Conservation (phyloP, 352 stramenopile species). For the Phytophthora pisi region DNA sequence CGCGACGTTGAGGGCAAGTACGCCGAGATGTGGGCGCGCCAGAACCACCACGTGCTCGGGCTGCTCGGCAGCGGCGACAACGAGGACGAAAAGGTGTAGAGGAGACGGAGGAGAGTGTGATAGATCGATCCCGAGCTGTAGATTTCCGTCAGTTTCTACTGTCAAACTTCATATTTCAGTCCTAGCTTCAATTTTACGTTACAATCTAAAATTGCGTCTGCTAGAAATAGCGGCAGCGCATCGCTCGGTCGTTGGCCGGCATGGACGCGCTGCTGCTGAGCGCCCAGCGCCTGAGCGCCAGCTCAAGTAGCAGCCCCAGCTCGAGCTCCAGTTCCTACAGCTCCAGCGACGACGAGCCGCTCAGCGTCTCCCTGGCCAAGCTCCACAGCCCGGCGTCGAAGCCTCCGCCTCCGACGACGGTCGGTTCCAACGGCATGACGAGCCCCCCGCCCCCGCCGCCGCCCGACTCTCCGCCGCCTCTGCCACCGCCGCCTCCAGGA, state of each 20-base stretch:
- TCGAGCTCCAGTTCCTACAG: slow-evolving; percentile 37
- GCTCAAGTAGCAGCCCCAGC: slow-evolving; percentile 27
- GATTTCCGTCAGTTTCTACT: not conserved
- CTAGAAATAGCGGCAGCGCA: slow-evolving; percentile 8
- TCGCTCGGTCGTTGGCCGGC: not conserved
- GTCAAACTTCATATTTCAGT: not conserved
- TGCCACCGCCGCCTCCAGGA: slow-evolving; percentile 39
- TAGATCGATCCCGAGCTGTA: slow-evolving; percentile 15
- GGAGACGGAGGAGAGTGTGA: slow-evolving; percentile 6
- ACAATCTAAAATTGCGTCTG: slow-evolving; percentile 13
- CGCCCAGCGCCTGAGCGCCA: slow-evolving; percentile 34
- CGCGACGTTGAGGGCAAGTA: slow-evolving; percentile 69
- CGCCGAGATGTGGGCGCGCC: slow-evolving; percentile 71
- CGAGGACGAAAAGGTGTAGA: not conserved
- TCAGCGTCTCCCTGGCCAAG: slow-evolving; percentile 27
- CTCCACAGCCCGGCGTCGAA: not conserved
- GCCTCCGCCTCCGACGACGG: too few relatives aligned
- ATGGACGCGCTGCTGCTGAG: slow-evolving; percentile 35
- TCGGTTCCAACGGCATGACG: not conserved
- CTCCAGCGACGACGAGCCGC: slow-evolving; percentile 49
- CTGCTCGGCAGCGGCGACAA: slow-evolving; percentile 10
- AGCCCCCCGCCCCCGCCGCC: slow-evolving; percentile 41
- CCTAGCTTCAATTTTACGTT: not conserved
- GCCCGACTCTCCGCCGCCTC: slow-evolving; percentile 31
- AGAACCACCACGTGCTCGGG: slow-evolving; percentile 56